These are phyloP conservation scores for Coemansia umbellata DNA, from an alignment of 192 early-diverging fungal species.

Conservation along the genomic window DNA sequence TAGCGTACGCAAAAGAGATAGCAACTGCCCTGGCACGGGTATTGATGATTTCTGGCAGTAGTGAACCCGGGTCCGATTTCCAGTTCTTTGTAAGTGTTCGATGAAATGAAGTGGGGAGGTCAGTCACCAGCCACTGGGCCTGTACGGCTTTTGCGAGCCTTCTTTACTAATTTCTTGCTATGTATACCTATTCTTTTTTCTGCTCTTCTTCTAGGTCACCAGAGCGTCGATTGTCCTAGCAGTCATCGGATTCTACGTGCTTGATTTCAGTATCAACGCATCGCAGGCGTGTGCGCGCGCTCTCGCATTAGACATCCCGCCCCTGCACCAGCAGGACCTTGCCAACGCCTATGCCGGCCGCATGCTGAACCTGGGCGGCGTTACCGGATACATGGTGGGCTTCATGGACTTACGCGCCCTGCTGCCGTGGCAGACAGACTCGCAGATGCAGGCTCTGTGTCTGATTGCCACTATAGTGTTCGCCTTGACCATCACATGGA, in stretches of 20 bases:
- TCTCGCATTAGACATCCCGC: conserved; percentile 80
- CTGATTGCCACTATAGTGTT: conserved; percentile 72
- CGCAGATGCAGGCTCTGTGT: conserved; percentile 82
- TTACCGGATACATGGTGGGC: conserved; percentile 83
- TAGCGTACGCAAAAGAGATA: conserved; percentile 43
- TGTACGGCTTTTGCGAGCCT: no score
- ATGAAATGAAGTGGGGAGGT: no score
- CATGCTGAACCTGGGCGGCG: conserved; percentile 85
- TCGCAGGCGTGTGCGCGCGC: conserved; percentile 82
- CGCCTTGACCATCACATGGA: conserved; percentile 53
- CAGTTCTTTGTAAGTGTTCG: conserved; percentile 24
- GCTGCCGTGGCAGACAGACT: conserved; percentile 61
- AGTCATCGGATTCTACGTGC: conserved; percentile 81
- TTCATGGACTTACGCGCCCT: conserved; percentile 68
- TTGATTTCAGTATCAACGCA: conserved; percentile 93
- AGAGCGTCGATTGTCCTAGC: conserved; percentile 63
- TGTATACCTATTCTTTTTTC: no score
- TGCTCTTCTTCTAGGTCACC: conserved; percentile 26
- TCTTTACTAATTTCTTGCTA: not conserved
- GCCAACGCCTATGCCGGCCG: conserved; percentile 82
- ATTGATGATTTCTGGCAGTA: not conserved
- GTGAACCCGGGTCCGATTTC: conserved; percentile 18
- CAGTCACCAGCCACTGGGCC: no score
- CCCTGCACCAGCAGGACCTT: conserved; percentile 73
- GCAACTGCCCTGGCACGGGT: conserved; percentile 14